phyloP scores from a whole-genome alignment of 2,329 filamentous ascomycete species.

The Colletotrichum sp. region DNA sequence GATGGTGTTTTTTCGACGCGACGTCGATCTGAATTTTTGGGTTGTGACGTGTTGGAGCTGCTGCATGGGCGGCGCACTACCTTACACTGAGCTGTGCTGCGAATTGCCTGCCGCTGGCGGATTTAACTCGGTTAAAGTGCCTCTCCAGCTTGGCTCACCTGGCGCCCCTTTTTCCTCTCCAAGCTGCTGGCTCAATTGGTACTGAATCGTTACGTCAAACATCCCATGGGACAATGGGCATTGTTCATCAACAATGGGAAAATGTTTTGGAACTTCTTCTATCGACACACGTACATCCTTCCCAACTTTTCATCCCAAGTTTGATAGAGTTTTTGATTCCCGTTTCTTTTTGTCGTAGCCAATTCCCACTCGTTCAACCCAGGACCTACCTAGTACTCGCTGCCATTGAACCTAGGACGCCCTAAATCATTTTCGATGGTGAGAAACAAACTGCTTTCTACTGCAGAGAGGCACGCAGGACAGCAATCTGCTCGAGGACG shows the following conservation, averaged over 20 bases:
- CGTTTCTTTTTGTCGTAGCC: background rate
- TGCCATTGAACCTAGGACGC: background rate
- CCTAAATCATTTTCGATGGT: background rate
- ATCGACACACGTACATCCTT: background rate
- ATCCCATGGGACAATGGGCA: background rate
- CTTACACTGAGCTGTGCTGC: background rate
- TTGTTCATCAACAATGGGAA: background rate
- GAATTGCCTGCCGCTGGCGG: background rate
- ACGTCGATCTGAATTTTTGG: slow-evolving; percentile 7
- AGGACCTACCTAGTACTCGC: background rate
- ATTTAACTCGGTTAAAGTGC: slow-evolving; percentile 4
- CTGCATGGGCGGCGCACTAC: background rate
- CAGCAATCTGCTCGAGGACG: slow-evolving; percentile 68
- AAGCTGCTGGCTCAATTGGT: background rate
- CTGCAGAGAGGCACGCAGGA: slow-evolving; percentile 19
- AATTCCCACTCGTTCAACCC: background rate
- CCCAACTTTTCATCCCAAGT: background rate
- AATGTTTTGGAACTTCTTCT: background rate
- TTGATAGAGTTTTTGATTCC: background rate
- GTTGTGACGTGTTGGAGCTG: slow-evolving; percentile 16
- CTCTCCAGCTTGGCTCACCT: background rate
- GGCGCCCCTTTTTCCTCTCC: background rate
- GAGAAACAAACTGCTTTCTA: background rate
- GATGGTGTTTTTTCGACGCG: slow-evolving; percentile 11
- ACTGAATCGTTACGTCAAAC: background rate